Evolutionary conservation across 768 basidiomycete species (phyloP).

Genomic region (Auriscalpium orientale): DNA sequence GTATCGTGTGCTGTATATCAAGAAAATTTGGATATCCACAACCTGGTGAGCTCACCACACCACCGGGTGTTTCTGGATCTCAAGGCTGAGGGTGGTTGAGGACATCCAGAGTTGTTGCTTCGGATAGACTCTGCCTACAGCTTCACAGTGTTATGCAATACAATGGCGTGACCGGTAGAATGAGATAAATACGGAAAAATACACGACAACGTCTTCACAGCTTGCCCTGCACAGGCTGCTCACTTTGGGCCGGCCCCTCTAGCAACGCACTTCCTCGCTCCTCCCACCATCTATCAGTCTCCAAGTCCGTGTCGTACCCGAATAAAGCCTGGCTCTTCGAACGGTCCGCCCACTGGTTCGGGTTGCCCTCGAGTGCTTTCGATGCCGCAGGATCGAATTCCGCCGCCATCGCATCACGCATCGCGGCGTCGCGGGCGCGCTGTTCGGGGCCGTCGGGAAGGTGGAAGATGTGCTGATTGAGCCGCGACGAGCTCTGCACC

Average conservation of each 20-base stretch:
- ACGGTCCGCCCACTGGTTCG: slow-evolving; percentile 54
- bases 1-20: too few species aligned
- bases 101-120: too few species aligned
- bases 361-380: slow-evolving; percentile 27
- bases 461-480: slow-evolving; percentile 51
- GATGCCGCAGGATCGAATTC: slow-evolving; percentile 23
- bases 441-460: slow-evolving; percentile 48
- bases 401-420: slow-evolving; percentile 40
- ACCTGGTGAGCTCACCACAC: too few species aligned
- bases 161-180: background rate
- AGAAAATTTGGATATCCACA: too few species aligned
- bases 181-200: background rate
- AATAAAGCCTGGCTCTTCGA: slow-evolving; percentile 40
- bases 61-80: too few species aligned
- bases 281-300: slow-evolving; percentile 44
- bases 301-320: slow-evolving; percentile 46
- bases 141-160: too few species aligned
- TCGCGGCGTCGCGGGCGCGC: slow-evolving; percentile 39
- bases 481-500: slow-evolving; percentile 41
- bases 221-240: background rate
- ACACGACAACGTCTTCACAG: background rate
- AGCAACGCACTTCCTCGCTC: slow-evolving; percentile 20
- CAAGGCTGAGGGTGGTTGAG: too few species aligned
- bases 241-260: background rate
- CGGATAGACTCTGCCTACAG: too few species aligned